A percentile compares a stretch with the other conserved stretches of the same genome.
Conservation (phyloP, 2,329 filamentous ascomycete species). For the Botryotinia narcissicola region DNA sequence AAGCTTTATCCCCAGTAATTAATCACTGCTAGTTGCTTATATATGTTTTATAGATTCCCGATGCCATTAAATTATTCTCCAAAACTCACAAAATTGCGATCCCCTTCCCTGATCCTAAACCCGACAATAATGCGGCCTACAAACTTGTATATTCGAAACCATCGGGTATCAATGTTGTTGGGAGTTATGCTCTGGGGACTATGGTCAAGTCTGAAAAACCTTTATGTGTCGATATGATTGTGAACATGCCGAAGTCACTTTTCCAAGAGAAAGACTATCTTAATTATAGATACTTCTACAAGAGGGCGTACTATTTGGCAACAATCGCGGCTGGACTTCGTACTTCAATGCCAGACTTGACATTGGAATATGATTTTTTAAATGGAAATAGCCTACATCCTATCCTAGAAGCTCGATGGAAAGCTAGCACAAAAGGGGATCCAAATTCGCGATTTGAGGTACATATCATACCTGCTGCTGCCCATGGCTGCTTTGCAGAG, state of each 20-base stretch:
- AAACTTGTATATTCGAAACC: constrained; percentile 78
- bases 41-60: constrained; percentile 53
- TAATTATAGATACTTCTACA: constrained; percentile 92
- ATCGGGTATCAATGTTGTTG: constrained; percentile 77
- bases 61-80: constrained; percentile 66
- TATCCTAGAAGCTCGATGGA: constrained; percentile 51
- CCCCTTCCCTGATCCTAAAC: constrained; percentile 81
- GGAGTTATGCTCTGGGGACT: constrained; percentile 78
- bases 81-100: constrained; percentile 67
- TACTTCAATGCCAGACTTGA: constrained; percentile 50
- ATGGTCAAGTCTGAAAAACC: constrained; percentile 61
- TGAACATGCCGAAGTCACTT: constrained; percentile 75
- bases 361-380: constrained; percentile 62
- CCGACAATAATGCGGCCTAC: constrained; percentile 73
- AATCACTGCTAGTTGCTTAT: constrained; percentile 15
- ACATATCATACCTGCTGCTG: constrained; percentile 73
- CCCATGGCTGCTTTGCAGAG: constrained; percentile 65
- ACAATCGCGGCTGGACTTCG: constrained; percentile 72
- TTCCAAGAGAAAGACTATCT: constrained; percentile 95
- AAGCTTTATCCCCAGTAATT: constrained; percentile 21
- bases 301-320: constrained; percentile 86
- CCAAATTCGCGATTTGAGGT: constrained; percentile 54
- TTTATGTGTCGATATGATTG: constrained; percentile 74
- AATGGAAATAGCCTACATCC: constrained; percentile 77
- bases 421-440: constrained; percentile 38